These are phyloP conservation scores for Fusarium poae DNA, from an alignment of 2,329 filamentous ascomycete genomes.

Conservation along the genomic window DNA sequence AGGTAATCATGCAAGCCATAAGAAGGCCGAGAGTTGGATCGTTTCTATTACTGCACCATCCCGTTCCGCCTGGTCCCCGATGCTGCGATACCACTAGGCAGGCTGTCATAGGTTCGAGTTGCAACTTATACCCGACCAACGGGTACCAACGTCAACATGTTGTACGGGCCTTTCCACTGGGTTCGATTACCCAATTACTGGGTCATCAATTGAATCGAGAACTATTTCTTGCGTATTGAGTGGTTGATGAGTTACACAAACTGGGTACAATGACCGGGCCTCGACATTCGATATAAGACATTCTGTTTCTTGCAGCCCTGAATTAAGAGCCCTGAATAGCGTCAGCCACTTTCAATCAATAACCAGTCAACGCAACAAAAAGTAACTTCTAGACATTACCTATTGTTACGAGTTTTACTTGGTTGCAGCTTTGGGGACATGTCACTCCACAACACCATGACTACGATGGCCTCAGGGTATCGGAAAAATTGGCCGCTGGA, in stretches of 20 bases:
- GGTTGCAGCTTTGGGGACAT: conserved; percentile 35
- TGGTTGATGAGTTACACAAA: conserved; percentile 30
- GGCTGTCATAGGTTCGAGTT: conserved; percentile 3
- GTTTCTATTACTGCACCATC: conserved; percentile 24
- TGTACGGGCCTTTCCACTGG: conserved; percentile 12
- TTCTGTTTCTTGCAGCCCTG: conserved; percentile 22
- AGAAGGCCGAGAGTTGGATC: conserved; percentile 30
- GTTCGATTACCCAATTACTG: background rate
- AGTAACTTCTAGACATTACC: conserved; percentile 14
- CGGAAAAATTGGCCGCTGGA: no score
- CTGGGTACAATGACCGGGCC: conserved; percentile 26
- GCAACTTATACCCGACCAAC: conserved; percentile 4
- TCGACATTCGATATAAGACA: conserved; percentile 21
- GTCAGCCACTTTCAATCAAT: conserved; percentile 18
- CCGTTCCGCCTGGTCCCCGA: conserved; percentile 22
- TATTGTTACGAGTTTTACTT: conserved; percentile 23
- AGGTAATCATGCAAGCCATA: conserved; percentile 5
- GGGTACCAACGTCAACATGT: conserved; percentile 20
- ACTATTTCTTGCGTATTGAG: background rate
- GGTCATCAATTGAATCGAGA: background rate
- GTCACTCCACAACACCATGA: conserved; percentile 38
- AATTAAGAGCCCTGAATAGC: conserved; percentile 29
- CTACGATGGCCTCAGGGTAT: no score
- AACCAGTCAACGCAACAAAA: conserved; percentile 23
- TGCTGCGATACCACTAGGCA: conserved; percentile 15